Evolutionary conservation across 1,139 yeast genomes (phyloP).

Genomic region (Candida gigantensis): DNA sequence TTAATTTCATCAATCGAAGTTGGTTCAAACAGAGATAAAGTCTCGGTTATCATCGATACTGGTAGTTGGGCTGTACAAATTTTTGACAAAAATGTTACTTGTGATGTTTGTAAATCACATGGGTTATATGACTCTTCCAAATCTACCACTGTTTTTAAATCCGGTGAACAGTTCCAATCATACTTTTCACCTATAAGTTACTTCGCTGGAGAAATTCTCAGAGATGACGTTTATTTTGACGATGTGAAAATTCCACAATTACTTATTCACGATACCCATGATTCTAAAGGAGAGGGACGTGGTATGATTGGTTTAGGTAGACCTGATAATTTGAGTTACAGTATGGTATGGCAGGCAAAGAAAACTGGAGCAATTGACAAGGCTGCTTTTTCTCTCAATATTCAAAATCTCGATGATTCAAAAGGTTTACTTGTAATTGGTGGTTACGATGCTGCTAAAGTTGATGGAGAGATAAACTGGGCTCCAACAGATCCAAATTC

Average conservation of each 20-base stretch:
- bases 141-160: constrained; percentile 1
- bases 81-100: constrained; percentile 1
- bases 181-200: constrained; percentile 2
- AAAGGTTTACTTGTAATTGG: constrained; percentile 6
- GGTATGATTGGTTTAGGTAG: constrained; percentile 7
- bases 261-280: constrained; percentile 1
- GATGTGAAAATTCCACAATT: not conserved
- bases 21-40: constrained; percentile 4
- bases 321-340: not conserved
- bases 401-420: not conserved
- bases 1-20: too few relatives aligned
- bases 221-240: constrained; percentile 1
- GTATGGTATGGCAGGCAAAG: constrained; percentile 2
- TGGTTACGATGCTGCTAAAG: constrained; percentile 10
- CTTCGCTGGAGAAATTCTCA: constrained; percentile 5
- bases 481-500: constrained; percentile 5
- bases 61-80: constrained; percentile 5
- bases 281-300: not conserved
- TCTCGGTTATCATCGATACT: constrained; percentile 1
- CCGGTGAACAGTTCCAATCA: not conserved
- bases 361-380: constrained; percentile 4
- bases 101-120: not conserved
- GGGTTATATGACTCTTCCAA: constrained; percentile 3
- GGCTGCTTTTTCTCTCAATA: constrained; percentile 5
- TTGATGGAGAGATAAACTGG: constrained; percentile 8